Evolutionary conservation across 2,329 filamentous ascomycete species (phyloP).

Genomic region (Acrocalymma vagum): DNA sequence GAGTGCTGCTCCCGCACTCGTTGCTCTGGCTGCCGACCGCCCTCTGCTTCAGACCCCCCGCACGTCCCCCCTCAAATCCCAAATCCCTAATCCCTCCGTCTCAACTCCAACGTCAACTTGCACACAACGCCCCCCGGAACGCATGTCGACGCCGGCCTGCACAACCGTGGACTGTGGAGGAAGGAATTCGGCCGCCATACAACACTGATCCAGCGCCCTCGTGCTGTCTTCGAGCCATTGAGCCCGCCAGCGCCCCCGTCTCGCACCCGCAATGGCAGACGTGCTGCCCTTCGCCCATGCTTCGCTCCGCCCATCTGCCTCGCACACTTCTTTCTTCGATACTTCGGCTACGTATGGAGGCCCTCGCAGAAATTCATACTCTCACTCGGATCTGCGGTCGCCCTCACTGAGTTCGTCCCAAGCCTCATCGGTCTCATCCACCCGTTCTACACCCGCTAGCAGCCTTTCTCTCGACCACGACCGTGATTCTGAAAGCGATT

Average conservation of each 20-base stretch:
- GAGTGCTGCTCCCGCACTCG: too few relatives aligned
- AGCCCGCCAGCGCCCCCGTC: conserved; percentile 14
- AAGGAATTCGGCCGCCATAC: conserved; percentile 35
- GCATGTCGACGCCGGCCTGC: conserved; percentile 41
- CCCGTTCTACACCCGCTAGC: conserved; percentile 69
- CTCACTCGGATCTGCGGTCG: conserved; percentile 46
- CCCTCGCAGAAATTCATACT: conserved; percentile 44
- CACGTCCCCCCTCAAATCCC: conserved; percentile 8
- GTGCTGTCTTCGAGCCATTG: conserved; percentile 28
- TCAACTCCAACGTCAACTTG: conserved; percentile 18
- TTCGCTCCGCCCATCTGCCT: conserved; percentile 52
- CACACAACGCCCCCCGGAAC: conserved; percentile 25
- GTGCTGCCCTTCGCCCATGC: conserved; percentile 52
- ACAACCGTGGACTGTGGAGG: conserved; percentile 24
- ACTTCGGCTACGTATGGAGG: conserved; percentile 33
- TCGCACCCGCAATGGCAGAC: conserved; percentile 46
- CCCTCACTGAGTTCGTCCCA: conserved; percentile 39
- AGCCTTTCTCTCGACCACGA: conserved; percentile 69
- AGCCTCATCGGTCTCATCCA: conserved; percentile 60
- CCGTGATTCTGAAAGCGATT: conserved; percentile 54
- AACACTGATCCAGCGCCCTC: conserved; percentile 19
- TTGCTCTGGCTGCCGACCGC: not conserved
- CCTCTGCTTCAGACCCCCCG: not conserved
- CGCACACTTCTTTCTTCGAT: conserved; percentile 55
- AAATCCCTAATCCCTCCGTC: conserved; percentile 18